Conservation (phyloP, 2,329 filamentous ascomycete species). For the Cladosporium sp. region DNA sequence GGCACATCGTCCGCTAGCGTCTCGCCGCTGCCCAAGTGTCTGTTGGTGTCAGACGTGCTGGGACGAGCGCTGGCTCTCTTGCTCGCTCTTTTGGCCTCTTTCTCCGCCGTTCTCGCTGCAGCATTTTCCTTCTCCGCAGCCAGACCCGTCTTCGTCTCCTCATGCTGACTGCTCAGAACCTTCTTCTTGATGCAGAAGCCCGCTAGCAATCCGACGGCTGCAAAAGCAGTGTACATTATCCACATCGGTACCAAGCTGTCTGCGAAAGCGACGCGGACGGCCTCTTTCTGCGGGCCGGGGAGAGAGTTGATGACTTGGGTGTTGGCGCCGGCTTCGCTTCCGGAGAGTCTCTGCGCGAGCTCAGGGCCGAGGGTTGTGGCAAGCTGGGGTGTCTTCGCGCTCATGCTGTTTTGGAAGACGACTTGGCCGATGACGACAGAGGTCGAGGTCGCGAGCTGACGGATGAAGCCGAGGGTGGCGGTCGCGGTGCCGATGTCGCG, state of each 20-base stretch:
- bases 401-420: conserved; percentile 75
- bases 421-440: conserved; percentile 74
- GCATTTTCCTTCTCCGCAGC: conserved; percentile 44
- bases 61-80: conserved; percentile 18
- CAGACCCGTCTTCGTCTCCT: conserved; percentile 52
- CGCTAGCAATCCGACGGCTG: conserved; percentile 41
- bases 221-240: conserved; percentile 50
- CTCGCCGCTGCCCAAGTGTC: conserved; percentile 8
- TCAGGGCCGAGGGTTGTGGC: conserved; percentile 52
- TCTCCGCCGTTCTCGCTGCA: conserved; percentile 29
- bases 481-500: conserved; percentile 69
- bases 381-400: conserved; percentile 54
- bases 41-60: not conserved
- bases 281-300: conserved; percentile 45
- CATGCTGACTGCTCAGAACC: conserved; percentile 44
- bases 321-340: conserved; percentile 61
- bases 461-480: conserved; percentile 65
- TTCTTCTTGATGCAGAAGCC: conserved; percentile 46
- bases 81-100: conserved; percentile 26
- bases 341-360: conserved; percentile 55
- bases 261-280: conserved; percentile 46
- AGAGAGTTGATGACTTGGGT: conserved; percentile 58
- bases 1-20: conserved; percentile 11
- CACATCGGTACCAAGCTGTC: conserved; percentile 49
- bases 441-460: conserved; percentile 67